Evolutionary conservation across 2,329 filamentous ascomycete species (phyloP), one percentile per base, ranked within the genome.

Genomic region (Talaromyces sp.): DNA sequence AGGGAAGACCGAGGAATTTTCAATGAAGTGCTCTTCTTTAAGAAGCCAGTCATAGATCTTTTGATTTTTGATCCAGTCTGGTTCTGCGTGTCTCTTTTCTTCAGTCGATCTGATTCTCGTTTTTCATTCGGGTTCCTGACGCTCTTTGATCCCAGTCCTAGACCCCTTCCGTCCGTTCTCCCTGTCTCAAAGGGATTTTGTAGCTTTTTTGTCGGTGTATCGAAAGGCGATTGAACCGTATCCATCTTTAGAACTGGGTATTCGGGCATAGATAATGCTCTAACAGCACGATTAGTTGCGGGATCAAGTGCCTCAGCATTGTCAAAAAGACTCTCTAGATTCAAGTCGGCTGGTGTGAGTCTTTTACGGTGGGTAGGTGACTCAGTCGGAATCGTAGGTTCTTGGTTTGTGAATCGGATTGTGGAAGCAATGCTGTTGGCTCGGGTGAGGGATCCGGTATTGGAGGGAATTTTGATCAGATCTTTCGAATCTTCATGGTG

Each of bases 401-500:
- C 52, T 11, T 56, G 49, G 10, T 44, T 36, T 2, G 56, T 49
- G 17, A 56, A 47, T 10, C 55, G 57, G 6, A 57, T 58, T 8
- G 54, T 50, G 0, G 61, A 62, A 0, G 55, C 52, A 16, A 55
- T 51, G 32, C 60, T 63, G 16, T 55, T 43, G 9, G 29, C 49
- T 19, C 47, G 52, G 2, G 44, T 36, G 8, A 55, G 47, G 7
- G 61, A 64, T 17, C 35, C 33, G 14, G 50, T 40, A 13, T 54
- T 51, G 7, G 56, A 64, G 3, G 49, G 40, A 7, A 53, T 52
- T 41, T 57, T 56, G 51, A 63, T 63, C 14, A 64, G 39, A 14
- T 64, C 59, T 32, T 60, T 62, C 3, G 54, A 51, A 33, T 64
- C 62, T 29, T 64, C 61, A 24, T 63, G 57, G 9, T 50, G 48